phyloP scores from a whole-genome alignment of 106 monocot genomes.

The Dendrobium officinale region DNA sequence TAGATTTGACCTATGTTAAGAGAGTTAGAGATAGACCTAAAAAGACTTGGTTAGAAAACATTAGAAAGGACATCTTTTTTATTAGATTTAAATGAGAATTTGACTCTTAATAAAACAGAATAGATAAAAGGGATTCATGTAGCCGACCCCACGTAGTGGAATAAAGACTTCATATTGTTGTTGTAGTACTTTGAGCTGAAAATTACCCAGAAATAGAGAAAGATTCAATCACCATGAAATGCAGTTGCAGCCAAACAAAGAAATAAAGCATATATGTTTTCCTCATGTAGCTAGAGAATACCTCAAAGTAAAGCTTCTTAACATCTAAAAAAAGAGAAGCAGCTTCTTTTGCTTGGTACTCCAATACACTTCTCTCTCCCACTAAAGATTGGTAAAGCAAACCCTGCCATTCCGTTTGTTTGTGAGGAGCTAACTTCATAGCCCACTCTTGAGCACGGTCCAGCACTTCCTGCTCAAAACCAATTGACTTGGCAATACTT shows the following conservation, averaged over 20 bases:
- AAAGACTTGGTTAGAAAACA: too few relatives aligned
- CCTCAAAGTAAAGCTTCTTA: constrained; percentile 62
- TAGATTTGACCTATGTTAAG: too few relatives aligned
- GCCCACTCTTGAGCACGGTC: constrained; percentile 71
- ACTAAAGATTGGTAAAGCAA: constrained; percentile 62
- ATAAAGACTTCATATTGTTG: too few relatives aligned
- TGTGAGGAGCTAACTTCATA: constrained; percentile 59
- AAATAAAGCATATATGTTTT: neutral
- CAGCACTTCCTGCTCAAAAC: constrained; percentile 70
- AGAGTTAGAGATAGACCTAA: too few relatives aligned
- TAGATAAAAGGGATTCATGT: too few relatives aligned
- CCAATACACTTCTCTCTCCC: constrained; percentile 51
- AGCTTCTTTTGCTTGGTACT: constrained; percentile 59
- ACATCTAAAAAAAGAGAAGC: constrained; percentile 53
- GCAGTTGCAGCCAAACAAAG: neutral
- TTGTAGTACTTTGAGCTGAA: neutral
- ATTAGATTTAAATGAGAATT: too few relatives aligned
- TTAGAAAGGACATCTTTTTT: too few relatives aligned
- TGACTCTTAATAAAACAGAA: too few relatives aligned
- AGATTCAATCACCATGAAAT: neutral
- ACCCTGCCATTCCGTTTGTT: constrained; percentile 73
- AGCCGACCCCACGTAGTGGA: too few relatives aligned
- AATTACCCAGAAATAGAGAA: neutral
- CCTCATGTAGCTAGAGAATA: constrained; percentile 11
- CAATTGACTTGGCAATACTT: constrained; percentile 74